Conservation (phyloP, 192 early-diverging fungal species). For the Umbelopsis isabellina region DNA sequence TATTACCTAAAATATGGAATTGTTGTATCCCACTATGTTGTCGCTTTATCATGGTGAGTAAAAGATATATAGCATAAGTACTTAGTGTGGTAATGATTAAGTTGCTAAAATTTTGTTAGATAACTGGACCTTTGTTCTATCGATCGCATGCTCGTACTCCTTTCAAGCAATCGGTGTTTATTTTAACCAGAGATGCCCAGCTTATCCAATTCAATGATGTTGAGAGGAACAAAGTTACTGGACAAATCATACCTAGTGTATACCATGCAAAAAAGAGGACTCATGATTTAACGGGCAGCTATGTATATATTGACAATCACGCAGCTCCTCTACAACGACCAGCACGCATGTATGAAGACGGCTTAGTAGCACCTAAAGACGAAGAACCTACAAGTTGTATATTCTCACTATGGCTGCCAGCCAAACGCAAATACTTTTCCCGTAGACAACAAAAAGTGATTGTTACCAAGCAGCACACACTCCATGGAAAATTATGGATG, state of each 20-base stretch:
- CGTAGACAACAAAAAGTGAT: neutral
- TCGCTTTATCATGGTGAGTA: slow-evolving; percentile 4
- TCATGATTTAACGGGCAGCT: neutral
- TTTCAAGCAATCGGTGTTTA: neutral
- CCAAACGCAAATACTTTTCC: neutral
- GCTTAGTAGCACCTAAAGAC: neutral
- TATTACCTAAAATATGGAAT: neutral
- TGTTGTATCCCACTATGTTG: neutral
- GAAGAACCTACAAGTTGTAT: neutral
- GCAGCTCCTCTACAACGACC: neutral
- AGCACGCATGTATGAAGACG: slow-evolving; percentile 2
- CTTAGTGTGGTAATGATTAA: too few relatives aligned
- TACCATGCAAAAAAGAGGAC: neutral
- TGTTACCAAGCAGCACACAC: neutral
- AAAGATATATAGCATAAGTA: too few relatives aligned
- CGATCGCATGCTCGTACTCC: neutral
- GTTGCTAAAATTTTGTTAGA: neutral
- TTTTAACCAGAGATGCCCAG: slow-evolving; percentile 5
- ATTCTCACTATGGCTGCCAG: neutral
- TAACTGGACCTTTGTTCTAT: neutral
- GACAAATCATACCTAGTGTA: neutral
- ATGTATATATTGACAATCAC: slow-evolving; percentile 15
- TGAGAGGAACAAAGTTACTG: neutral
- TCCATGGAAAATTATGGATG: slow-evolving; percentile 6
- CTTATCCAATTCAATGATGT: neutral